Conservation (phyloP, 768 basidiomycete species). For the Suillus cothurnatus region DNA sequence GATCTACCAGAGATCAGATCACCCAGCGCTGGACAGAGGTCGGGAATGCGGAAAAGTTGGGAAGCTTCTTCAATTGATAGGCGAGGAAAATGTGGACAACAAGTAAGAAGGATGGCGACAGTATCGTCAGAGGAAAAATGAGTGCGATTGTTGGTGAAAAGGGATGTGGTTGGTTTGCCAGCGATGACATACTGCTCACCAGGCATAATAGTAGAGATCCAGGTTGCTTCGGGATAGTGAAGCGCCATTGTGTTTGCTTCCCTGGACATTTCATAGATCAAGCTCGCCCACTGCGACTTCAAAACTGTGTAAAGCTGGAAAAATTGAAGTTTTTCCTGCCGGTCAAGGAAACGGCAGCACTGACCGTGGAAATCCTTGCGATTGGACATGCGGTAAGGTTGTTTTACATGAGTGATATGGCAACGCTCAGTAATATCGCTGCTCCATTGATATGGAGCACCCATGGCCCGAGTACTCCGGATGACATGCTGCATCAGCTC, state of each 20-base stretch:
- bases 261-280: conserved; percentile 11
- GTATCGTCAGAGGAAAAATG: neutral
- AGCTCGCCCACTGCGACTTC: neutral
- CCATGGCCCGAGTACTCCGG: conserved; percentile 29
- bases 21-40: conserved; percentile 13
- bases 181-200: neutral
- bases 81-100: conserved; percentile 5
- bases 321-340: conserved; percentile 11
- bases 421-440: conserved; percentile 17
- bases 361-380: conserved; percentile 7
- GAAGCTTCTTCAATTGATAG: conserved; percentile 5
- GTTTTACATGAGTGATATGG: conserved; percentile 14
- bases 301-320: conserved; percentile 12
- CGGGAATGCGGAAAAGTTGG: neutral
- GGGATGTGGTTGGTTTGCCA: neutral
- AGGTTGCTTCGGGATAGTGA: conserved; percentile 5
- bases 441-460: conserved; percentile 23
- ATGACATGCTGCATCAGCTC: neutral
- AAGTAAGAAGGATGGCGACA: conserved; percentile 1
- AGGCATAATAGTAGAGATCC: conserved; percentile 7
- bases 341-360: conserved; percentile 13
- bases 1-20: conserved; percentile 7
- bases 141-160: conserved; percentile 6
- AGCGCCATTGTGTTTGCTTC: neutral
- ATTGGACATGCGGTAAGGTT: conserved; percentile 6